Conservation (phyloP, 495 filamentous ascomycete genomes). For the Aspergillus biplanus region DNA sequence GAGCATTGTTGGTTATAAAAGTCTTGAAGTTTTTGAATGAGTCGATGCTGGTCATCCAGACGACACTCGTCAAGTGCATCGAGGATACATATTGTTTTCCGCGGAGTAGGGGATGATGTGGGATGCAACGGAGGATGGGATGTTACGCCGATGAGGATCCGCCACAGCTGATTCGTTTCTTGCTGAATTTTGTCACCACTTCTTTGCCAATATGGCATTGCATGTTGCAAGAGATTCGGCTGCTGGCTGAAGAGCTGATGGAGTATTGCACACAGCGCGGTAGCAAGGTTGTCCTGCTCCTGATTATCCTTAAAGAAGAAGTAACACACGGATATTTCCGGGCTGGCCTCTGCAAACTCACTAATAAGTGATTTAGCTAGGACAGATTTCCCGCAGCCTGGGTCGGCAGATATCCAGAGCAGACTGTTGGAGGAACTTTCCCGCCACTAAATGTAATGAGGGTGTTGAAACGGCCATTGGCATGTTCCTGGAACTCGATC, state of each 20-base stretch:
- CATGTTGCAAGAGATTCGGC: conserved; percentile 31
- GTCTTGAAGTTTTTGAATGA: conserved; percentile 29
- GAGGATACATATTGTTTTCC: conserved; percentile 39
- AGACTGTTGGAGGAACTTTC: conserved; percentile 32
- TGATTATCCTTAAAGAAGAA: conserved; percentile 53
- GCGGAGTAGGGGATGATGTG: conserved; percentile 18
- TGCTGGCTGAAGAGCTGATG: conserved; percentile 43
- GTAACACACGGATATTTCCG: conserved; percentile 33
- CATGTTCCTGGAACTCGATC: not conserved
- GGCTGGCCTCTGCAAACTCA: conserved; percentile 13
- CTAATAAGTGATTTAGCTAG: conserved; percentile 37
- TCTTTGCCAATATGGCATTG: conserved; percentile 27
- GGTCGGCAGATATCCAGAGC: conserved; percentile 50
- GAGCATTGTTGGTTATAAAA: conserved; percentile 7
- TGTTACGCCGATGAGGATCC: conserved; percentile 31
- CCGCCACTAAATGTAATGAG: not conserved
- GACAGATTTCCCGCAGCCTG: conserved; percentile 52
- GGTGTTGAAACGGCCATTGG: not conserved
- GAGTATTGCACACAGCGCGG: conserved; percentile 42
- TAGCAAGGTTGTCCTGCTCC: conserved; percentile 34
- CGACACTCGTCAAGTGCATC: conserved; percentile 50
- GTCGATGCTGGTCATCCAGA: conserved; percentile 18
- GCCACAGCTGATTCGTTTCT: conserved; percentile 36
- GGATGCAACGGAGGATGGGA: too few relatives aligned
- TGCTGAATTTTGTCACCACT: conserved; percentile 22